A percentile compares a stretch with the other conserved stretches of the same genome.
phyloP scores from a whole-genome alignment of 345 rosid genomes.

The Rhodomyrtus tomentosa region DNA sequence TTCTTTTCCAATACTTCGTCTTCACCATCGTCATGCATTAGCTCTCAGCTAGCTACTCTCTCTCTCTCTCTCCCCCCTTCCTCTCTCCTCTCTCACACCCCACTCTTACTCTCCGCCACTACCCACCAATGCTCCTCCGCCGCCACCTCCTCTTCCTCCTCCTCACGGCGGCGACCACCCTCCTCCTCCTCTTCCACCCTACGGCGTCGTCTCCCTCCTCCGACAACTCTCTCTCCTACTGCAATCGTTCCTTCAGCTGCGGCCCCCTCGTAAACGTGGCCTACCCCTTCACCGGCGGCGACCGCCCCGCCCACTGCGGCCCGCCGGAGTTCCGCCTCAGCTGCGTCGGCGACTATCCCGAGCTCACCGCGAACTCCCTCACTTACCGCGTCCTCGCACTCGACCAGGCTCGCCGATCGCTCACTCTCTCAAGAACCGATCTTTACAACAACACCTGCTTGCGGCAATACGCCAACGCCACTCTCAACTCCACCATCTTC shows the following conservation, averaged over 20 bases:
- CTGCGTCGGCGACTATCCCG: conserved; percentile 3
- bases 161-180: background rate
- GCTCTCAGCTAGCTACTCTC: background rate
- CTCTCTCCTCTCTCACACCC: background rate
- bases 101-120: background rate
- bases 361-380: conserved; percentile 3
- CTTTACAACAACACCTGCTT: conserved; percentile 17
- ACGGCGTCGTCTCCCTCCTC: background rate
- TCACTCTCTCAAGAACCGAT: conserved; percentile 15
- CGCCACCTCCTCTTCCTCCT: background rate
- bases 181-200: background rate
- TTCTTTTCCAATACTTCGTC: too few relatives aligned
- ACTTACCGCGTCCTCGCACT: conserved; percentile 10
- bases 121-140: background rate
- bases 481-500: conserved; percentile 10
- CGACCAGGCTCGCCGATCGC: conserved; percentile 3
- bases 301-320: conserved; percentile 33
- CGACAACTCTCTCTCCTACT: background rate
- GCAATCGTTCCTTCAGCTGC: conserved; percentile 17
- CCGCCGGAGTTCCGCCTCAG: conserved; percentile 23
- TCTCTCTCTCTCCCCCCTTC: background rate
- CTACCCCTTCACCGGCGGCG: conserved; percentile 40
- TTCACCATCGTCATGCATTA: background rate
- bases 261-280: conserved; percentile 14
- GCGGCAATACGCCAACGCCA: conserved; percentile 1